Evolutionary conservation across 1,284 basidiomycete genomes (phyloP), one percentile per base, ranked within the genome.

Genomic region (Mycosarcoma mackinlayi): DNA sequence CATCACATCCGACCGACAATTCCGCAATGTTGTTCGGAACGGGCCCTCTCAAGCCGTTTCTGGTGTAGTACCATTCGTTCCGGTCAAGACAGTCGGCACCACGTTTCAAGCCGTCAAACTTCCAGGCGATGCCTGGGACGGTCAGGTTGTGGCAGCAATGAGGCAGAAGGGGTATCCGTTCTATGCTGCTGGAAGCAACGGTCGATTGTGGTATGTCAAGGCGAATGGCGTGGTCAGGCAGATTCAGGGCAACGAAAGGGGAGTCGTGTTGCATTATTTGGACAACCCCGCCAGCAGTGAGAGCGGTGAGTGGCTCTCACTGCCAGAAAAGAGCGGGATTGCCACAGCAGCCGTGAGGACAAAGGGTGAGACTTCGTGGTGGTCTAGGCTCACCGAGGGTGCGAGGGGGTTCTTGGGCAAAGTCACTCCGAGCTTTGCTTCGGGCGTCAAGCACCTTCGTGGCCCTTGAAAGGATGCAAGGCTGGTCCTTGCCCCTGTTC

Each of bases 121-220:
- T 4, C 57, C 57, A 0, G 49, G 44, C 0, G 48, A 60, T 21
- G 37, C 21, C 7, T 60, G 57, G 50, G 44, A 47, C 25, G 27
- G 14, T 16, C 23, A 14, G 9, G 25, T 41, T 3, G 9, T 60
- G 5, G 16, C 35, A 4, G 21, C 10, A 1, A 48, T 60, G 45
- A 42, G 16, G 38, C 21, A 31, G 14, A 3, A n/a, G 9, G 34
- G 19, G 11, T 9, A 14, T 13, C 24, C 51, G 0, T 61, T 54
- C 31, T 44, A 37, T 11, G 50, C 34, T 3, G 33, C n/a, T 18
- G 41, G 27, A 3, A n/a, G 4, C 6, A 16, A 25, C 27, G 27
- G 27, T 6, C 9, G 7, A 3, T 3, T 49, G 4, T 35, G 19
- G 23, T 40, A 23, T 16, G 33, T 48, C 33, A 14, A 46, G 16